Evolutionary conservation across 2,329 filamentous ascomycete genomes (phyloP), one percentile per base, ranked within the genome.

Genomic region (Fusarium mangiferae): DNA sequence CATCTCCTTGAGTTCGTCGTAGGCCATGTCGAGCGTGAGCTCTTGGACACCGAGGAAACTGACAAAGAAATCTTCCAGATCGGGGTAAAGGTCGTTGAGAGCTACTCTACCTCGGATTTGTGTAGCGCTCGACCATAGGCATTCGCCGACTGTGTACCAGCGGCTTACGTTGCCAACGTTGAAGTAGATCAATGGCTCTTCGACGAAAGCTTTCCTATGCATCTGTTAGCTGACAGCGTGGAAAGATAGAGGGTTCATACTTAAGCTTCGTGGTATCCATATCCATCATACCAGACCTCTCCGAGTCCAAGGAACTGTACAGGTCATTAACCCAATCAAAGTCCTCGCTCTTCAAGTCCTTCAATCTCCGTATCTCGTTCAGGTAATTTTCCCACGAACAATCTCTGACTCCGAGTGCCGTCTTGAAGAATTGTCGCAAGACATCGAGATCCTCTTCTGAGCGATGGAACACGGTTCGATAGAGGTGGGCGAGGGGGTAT

Each of bases 41-140:
- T 74, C 70, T 48, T 76, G 77, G 0, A 84, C 79, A 0, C 78
- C 78, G 1, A 84, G 72, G 1, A 76, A 66, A 0, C 61, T 18
- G 7, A 82, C 67, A 42, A 83, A 83, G 26, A 84, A 76, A 1
- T 58, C 38, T n/a, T 80, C 70, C 6, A 83, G 56, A 11, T 76
- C 66, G 10, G 72, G 62, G 36, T 83, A 83, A 5, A 77, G 56
- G 4, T 73, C 73, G 7, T 80, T 80, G 3, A 83, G 58, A 3
- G 75, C 68, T 1, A 75, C 62, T 51, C 70, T 79, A 6, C 78
- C 81, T 5, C 52, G 66, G 8, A 83, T 79, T 7, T 68, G 67
- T 5, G 80, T 77, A 2, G 78, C 73, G 33, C 77, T 80, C 1
- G 81, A 81, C 82, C 82, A 83, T 1, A 83, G 65, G 59, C 82